Percentiles rank a stretch among this genome's conserved stretches.
phyloP scores from a whole-genome alignment of 2,329 filamentous ascomycete genomes.

The Monosporascus sp. region DNA sequence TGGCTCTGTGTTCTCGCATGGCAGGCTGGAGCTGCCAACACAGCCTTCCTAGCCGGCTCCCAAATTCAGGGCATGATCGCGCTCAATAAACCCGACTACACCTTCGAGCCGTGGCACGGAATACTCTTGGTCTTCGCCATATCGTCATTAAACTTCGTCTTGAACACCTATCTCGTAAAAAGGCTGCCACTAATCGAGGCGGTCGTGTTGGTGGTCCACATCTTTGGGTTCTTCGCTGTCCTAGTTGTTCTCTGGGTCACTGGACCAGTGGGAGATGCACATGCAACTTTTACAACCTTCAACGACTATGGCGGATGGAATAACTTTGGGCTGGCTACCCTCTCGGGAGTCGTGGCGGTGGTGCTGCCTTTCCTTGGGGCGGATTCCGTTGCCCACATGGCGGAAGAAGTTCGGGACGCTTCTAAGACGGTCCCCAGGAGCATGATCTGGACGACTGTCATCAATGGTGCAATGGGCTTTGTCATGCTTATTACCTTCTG shows the following conservation, averaged over 20 bases:
- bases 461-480: constrained; percentile 30
- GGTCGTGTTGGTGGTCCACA: constrained; percentile 38
- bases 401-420: constrained; percentile 33
- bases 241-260: constrained; percentile 35
- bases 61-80: no score
- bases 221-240: constrained; percentile 37
- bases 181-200: constrained; percentile 38
- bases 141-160: constrained; percentile 32
- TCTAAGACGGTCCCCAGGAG: constrained; percentile 24
- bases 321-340: constrained; percentile 29
- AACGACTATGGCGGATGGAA: constrained; percentile 23
- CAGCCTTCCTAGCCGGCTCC: no score
- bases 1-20: constrained; percentile 43
- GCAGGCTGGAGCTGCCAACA: constrained; percentile 32
- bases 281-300: constrained; percentile 26
- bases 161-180: constrained; percentile 39
- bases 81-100: no score
- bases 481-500: constrained; percentile 31
- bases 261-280: constrained; percentile 21
- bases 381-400: constrained; percentile 26
- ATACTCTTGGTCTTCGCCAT: constrained; percentile 38
- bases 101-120: constrained; percentile 35
- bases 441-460: constrained; percentile 26
- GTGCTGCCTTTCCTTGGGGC: constrained; percentile 29
- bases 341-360: constrained; percentile 32